Evolutionary conservation across 768 basidiomycete genomes (phyloP).

Genomic region (Mycena rebaudengoi): DNA sequence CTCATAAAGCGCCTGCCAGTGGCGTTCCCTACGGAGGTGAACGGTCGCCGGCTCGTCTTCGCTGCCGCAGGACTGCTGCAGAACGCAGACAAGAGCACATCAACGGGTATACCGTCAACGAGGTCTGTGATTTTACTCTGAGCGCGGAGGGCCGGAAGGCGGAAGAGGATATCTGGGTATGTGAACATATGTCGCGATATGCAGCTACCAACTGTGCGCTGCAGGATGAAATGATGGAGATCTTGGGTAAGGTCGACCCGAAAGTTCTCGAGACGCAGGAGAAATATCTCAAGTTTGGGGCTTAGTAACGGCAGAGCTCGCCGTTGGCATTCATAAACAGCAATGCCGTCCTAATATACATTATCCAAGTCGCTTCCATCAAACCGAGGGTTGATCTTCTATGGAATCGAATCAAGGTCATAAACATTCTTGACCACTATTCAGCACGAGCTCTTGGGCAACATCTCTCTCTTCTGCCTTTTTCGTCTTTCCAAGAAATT

Average conservation of each 20-base stretch:
- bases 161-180: conserved; percentile 44
- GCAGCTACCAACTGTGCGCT: neutral
- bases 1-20: conserved; percentile 42
- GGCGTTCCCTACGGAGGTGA: conserved; percentile 47
- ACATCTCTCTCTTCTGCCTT: no score
- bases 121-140: conserved; percentile 45
- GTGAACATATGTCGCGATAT: no score
- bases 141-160: conserved; percentile 39
- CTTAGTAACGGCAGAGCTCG: no score
- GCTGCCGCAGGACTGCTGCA: conserved; percentile 37
- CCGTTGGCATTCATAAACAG: no score
- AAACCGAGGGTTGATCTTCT: no score
- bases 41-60: conserved; percentile 44
- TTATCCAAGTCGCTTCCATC: no score
- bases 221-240: neutral
- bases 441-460: no score
- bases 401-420: no score
- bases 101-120: conserved; percentile 29
- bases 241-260: neutral
- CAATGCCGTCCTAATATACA: no score
- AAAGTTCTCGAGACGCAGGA: neutral
- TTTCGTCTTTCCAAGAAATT: no score
- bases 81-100: conserved; percentile 34
- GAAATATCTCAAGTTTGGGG: neutral
- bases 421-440: no score